A percentile compares a stretch with the other conserved stretches of the same genome.
These are phyloP conservation scores for Ceratobasidium sp. DNA, from an alignment of 1,284 basidiomycete species.

Conservation along the genomic window DNA sequence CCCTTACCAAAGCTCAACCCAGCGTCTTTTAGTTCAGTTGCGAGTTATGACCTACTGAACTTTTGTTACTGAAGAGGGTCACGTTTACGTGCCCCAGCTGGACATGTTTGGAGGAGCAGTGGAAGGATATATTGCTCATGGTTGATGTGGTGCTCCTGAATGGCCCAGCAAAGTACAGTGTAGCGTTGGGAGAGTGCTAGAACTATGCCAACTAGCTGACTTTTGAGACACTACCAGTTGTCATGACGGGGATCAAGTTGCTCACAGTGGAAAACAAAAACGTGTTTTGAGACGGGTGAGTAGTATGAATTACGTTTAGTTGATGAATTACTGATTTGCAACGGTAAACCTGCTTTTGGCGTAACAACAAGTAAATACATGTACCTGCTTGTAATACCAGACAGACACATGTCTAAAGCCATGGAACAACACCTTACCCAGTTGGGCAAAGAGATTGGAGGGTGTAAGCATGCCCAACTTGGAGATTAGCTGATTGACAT, in stretches of 20 bases:
- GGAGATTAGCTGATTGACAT: neutral
- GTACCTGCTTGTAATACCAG: too few relatives aligned
- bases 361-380: too few relatives aligned
- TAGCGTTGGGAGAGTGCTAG: neutral
- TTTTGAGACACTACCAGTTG: neutral
- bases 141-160: neutral
- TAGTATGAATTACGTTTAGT: too few relatives aligned
- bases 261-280: too few relatives aligned
- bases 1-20: too few relatives aligned
- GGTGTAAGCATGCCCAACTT: too few relatives aligned
- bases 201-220: neutral
- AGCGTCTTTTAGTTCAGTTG: neutral
- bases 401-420: too few relatives aligned
- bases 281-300: neutral
- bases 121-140: neutral
- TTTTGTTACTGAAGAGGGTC: neutral
- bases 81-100: neutral
- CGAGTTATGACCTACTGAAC: neutral
- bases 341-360: too few relatives aligned
- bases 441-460: too few relatives aligned
- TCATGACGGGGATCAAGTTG: neutral
- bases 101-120: neutral
- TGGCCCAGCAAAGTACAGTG: neutral
- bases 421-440: too few relatives aligned
- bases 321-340: too few relatives aligned